Evolutionary conservation across 2,329 filamentous ascomycete genomes (phyloP).

Genomic region (Penicillium polonicum): DNA sequence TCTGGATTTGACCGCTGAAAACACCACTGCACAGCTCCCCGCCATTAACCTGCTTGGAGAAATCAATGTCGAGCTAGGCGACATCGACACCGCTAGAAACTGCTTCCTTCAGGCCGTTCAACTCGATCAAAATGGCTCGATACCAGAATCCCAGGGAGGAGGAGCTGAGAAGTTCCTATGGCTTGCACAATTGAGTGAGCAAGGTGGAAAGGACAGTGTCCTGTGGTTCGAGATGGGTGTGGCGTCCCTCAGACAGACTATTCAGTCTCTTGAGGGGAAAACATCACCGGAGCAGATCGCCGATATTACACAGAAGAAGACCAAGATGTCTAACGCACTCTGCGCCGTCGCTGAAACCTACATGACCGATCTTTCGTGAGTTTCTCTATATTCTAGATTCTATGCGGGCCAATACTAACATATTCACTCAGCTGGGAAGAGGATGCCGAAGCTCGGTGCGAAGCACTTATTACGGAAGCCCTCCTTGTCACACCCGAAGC

Average conservation of each 20-base stretch:
- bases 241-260: slow-evolving; percentile 67
- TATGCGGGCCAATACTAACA: slow-evolving; percentile 12
- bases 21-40: slow-evolving; percentile 46
- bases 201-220: slow-evolving; percentile 60
- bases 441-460: slow-evolving; percentile 85
- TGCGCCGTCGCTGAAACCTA: slow-evolving; percentile 95
- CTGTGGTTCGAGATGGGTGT: slow-evolving; percentile 65
- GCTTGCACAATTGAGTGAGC: slow-evolving; percentile 80
- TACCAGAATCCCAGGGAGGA: slow-evolving; percentile 70
- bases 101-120: slow-evolving; percentile 72
- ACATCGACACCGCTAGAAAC: slow-evolving; percentile 69
- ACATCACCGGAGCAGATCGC: slow-evolving; percentile 38
- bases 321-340: slow-evolving; percentile 83
- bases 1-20: slow-evolving; percentile 40
- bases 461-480: slow-evolving; percentile 85
- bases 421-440: slow-evolving; percentile 63
- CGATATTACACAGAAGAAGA: slow-evolving; percentile 67
- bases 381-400: slow-evolving; percentile 10
- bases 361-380: slow-evolving; percentile 92
- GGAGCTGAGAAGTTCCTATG: slow-evolving; percentile 93
- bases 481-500: slow-evolving; percentile 77
- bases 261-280: slow-evolving; percentile 61
- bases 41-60: slow-evolving; percentile 77
- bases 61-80: slow-evolving; percentile 77
- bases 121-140: slow-evolving; percentile 72